phyloP scores from a whole-genome alignment of 768 basidiomycete genomes.

The Lentinus tigrinus region DNA sequence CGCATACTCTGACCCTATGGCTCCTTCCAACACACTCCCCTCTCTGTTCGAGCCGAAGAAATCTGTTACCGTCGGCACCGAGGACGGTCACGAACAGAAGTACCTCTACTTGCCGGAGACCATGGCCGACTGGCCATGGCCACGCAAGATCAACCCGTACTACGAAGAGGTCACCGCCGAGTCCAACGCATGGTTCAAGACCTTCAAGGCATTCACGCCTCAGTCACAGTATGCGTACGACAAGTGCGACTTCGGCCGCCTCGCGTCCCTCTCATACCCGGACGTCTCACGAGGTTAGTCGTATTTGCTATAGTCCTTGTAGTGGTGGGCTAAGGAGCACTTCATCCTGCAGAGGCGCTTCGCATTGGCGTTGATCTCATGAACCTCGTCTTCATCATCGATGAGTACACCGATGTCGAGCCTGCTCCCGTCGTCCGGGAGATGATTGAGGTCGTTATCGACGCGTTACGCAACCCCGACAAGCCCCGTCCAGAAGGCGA shows the following conservation, averaged over 20 bases:
- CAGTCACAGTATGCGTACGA: conserved; percentile 29
- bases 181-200: conserved; percentile 28
- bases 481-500: conserved; percentile 23
- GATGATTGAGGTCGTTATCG: conserved; percentile 16
- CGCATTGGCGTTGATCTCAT: conserved; percentile 18
- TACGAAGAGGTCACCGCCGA: conserved; percentile 27
- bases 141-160: conserved; percentile 28
- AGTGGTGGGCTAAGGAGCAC: background rate
- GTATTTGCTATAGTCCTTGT: background rate
- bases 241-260: conserved; percentile 21
- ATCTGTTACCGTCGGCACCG: background rate
- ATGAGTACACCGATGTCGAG: conserved; percentile 24
- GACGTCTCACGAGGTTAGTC: conserved; percentile 9
- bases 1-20: too few relatives aligned
- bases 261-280: conserved; percentile 2
- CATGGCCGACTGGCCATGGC: conserved; percentile 31
- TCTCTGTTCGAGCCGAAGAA: background rate
- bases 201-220: conserved; percentile 27
- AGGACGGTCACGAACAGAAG: background rate
- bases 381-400: conserved; percentile 25
- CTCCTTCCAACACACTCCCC: too few relatives aligned
- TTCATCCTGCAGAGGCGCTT: background rate
- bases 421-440: conserved; percentile 6
- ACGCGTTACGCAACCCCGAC: conserved; percentile 22
- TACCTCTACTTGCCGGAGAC: conserved; percentile 25